Conservation (phyloP, 345 rosid genomes). For the Turritis glabra region DNA sequence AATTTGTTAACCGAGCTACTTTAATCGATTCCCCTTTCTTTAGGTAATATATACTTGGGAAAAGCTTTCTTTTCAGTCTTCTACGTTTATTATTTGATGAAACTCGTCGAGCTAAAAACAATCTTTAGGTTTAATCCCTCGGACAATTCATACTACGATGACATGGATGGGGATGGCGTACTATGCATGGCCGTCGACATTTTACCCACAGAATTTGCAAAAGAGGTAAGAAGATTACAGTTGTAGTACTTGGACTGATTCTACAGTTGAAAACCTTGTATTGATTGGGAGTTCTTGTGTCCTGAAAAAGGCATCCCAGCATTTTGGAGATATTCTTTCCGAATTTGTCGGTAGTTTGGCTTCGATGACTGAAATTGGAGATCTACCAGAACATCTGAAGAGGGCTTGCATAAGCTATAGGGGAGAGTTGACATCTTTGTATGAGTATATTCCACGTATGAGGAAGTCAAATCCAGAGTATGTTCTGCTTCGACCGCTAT, state of each 20-base stretch:
- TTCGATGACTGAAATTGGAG: conserved; percentile 51
- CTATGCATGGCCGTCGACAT: conserved; percentile 80
- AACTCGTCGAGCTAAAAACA: neutral
- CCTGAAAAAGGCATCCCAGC: conserved; percentile 72
- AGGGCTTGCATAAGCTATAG: conserved; percentile 85
- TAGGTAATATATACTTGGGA: conserved; percentile 48
- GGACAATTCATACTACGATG: conserved; percentile 58
- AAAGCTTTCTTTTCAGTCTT: neutral
- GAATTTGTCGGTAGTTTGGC: conserved; percentile 73
- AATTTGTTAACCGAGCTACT: conserved; percentile 76
- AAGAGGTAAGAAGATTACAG: conserved; percentile 60
- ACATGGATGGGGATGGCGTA: conserved; percentile 85
- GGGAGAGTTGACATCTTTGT: conserved; percentile 70
- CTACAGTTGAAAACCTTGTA: conserved; percentile 10
- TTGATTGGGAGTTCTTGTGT: conserved; percentile 29
- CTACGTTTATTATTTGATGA: neutral
- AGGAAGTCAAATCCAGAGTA: conserved; percentile 76
- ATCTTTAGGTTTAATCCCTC: conserved; percentile 62
- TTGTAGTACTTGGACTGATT: conserved; percentile 7
- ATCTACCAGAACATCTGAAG: conserved; percentile 68
- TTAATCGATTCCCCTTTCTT: conserved; percentile 84
- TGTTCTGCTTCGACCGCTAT: conserved; percentile 21
- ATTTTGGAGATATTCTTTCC: conserved; percentile 88
- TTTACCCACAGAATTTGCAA: conserved; percentile 96
- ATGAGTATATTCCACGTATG: conserved; percentile 87